Evolutionary conservation across 192 early-diverging fungal species (phyloP).

Genomic region (Geranomyces michiganensis): DNA sequence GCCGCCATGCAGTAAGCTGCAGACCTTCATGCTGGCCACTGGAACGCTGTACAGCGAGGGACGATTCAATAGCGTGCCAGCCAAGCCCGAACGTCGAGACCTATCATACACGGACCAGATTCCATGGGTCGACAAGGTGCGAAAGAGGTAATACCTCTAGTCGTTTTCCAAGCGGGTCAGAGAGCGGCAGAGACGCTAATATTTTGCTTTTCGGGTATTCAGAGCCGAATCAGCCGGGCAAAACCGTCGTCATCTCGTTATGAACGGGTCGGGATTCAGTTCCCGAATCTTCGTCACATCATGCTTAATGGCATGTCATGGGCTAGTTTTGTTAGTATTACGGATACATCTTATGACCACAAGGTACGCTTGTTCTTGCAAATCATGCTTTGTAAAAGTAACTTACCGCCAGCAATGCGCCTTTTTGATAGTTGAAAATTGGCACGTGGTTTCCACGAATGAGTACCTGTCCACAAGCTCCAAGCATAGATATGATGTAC

Average conservation of each 20-base stretch:
- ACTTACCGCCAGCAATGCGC: too few relatives aligned
- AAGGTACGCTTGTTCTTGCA: too few relatives aligned
- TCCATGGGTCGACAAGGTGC: conserved; percentile 11
- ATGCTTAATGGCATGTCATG: conserved; percentile 1
- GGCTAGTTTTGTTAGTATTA: neutral
- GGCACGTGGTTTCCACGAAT: neutral
- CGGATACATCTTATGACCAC: neutral
- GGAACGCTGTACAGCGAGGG: neutral
- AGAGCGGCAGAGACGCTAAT: too few relatives aligned
- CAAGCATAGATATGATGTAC: conserved; percentile 2
- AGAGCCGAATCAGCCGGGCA: neutral
- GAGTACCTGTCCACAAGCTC: neutral
- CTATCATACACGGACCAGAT: conserved; percentile 9
- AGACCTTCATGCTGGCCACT: neutral
- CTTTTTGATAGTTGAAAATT: neutral
- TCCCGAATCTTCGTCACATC: neutral
- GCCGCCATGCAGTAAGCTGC: neutral
- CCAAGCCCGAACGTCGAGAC: neutral
- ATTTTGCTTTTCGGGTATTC: neutral
- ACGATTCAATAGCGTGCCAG: neutral
- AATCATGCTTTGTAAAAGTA: too few relatives aligned
- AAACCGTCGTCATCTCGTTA: neutral
- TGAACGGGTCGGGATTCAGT: neutral
- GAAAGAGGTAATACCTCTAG: neutral
- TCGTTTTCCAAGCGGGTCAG: too few relatives aligned